Conservation (phyloP, 163 green algal species). For the Scenedesmus sp. region DNA sequence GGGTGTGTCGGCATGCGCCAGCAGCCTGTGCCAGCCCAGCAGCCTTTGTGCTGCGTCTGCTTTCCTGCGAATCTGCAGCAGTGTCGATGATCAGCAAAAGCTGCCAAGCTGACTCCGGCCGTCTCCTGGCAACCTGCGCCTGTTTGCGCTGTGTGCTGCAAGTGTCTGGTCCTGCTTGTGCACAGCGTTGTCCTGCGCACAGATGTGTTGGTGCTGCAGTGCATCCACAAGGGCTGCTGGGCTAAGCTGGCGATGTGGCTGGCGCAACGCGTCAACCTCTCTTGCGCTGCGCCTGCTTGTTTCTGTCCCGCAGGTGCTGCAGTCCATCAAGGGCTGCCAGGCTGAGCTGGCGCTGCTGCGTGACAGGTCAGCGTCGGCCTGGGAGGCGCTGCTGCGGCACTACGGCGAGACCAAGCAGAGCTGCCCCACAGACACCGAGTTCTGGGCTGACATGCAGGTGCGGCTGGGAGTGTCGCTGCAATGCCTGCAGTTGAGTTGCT, state of each 20-base stretch:
- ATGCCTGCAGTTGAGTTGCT: neutral
- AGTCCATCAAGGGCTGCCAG: neutral
- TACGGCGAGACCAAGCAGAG: constrained; percentile 48
- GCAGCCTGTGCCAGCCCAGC: no score
- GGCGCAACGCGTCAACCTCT: no score
- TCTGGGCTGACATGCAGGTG: constrained; percentile 57
- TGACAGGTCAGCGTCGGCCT: constrained; percentile 20
- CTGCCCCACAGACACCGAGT: constrained; percentile 37
- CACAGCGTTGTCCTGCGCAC: no score
- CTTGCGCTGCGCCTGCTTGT: no score
- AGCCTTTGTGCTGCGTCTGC: no score
- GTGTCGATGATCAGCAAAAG: neutral
- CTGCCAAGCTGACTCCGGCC: neutral
- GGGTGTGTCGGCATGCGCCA: no score
- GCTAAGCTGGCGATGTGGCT: neutral
- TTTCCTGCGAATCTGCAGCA: neutral
- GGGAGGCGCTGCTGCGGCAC: constrained; percentile 39
- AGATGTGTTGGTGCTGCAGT: neutral
- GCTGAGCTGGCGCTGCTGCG: constrained; percentile 45
- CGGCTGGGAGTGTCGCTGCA: neutral
- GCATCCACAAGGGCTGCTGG: neutral
- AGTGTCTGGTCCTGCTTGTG: neutral
- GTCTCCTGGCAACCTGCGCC: neutral
- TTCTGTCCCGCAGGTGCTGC: constrained; percentile 2
- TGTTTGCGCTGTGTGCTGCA: neutral